Evolutionary conservation across 2,329 filamentous ascomycete genomes (phyloP), one percentile per base, ranked within the genome.

Genomic region (Akanthomyces muscarius): DNA sequence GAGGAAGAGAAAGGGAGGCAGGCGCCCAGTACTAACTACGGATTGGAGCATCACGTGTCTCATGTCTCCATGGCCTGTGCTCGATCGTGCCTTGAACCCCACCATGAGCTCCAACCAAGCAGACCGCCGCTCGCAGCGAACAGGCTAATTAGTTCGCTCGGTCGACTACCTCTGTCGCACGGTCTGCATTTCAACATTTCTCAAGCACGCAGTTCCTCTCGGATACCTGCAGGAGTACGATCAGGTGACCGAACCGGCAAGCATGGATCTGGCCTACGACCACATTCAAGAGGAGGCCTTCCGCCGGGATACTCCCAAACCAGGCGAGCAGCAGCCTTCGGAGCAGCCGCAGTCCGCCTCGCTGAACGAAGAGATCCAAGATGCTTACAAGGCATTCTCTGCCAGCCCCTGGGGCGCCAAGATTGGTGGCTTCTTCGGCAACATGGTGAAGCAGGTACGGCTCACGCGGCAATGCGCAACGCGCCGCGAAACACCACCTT

Each of bases 251-350:
- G 13, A 25, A 21, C 23, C 18, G 42, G 28, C 14, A 59, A 71
- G 67, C 67, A 98, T 99, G 95, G 95, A 99, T 85, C 83, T 96
- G 72, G 93, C 93, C 51, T 99, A 98, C 83, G 95, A 99, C 73
- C 92, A 97, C 76, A 96, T 98, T 71, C 88, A 92, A 74, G 92
- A 97, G 79, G 89, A 95, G 74, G 84, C 86, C 58, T 83, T 91
- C 66, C 81, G 85, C 45, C 83, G 86, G 69, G 81, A 87, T 78
- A 81, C 66, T 77, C 80, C 65, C 66, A 68, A 65, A 69, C 64
- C 64, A 66, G 64, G 48, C 25, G 76, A 77, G 65, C 72, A 77
- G 65, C 72, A 79, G 68, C 70, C 76, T 57, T 28, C 78, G 62
- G 73, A 74, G 64, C 76, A 80, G 67, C 51, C 51, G 41, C 38